phyloP scores from a whole-genome alignment of 305 asterid genomes.

The Striga hermonthica region DNA sequence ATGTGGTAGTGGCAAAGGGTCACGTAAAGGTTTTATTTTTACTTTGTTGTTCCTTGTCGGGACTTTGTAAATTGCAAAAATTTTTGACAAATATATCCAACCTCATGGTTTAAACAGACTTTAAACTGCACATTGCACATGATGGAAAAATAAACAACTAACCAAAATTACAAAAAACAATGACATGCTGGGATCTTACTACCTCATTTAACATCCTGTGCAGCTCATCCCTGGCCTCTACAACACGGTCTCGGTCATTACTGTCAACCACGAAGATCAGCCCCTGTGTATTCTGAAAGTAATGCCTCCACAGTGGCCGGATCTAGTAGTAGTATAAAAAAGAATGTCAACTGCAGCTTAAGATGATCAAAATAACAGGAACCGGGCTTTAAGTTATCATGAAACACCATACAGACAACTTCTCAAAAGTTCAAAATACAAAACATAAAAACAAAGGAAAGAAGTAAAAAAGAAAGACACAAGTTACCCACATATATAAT shows the following conservation, averaged over 20 bases:
- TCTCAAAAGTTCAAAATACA: background rate
- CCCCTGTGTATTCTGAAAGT: constrained; percentile 75
- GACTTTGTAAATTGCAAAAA: too few species aligned
- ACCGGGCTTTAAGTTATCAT: background rate
- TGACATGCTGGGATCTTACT: background rate
- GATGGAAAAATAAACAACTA: background rate
- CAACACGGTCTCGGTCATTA: constrained; percentile 76
- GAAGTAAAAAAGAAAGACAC: background rate
- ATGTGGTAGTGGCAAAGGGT: background rate
- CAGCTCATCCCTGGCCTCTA: constrained; percentile 82
- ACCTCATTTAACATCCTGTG: constrained; percentile 86
- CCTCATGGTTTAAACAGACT: background rate
- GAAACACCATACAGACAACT: background rate
- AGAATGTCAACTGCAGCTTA: constrained; percentile 25
- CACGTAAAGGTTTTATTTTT: background rate
- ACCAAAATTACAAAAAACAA: background rate
- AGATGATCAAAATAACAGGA: background rate
- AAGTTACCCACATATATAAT: background rate
- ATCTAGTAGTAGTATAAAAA: constrained; percentile 36
- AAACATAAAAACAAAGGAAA: background rate
- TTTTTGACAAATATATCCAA: too few species aligned
- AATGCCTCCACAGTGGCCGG: constrained; percentile 78
- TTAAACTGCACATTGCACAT: background rate
- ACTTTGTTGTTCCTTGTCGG: too few species aligned
- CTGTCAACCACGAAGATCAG: constrained; percentile 79